Evolutionary conservation across 257 asterid species (phyloP), one percentile per base, ranked within the genome.

Genomic region (Ophiorrhiza pumila): DNA sequence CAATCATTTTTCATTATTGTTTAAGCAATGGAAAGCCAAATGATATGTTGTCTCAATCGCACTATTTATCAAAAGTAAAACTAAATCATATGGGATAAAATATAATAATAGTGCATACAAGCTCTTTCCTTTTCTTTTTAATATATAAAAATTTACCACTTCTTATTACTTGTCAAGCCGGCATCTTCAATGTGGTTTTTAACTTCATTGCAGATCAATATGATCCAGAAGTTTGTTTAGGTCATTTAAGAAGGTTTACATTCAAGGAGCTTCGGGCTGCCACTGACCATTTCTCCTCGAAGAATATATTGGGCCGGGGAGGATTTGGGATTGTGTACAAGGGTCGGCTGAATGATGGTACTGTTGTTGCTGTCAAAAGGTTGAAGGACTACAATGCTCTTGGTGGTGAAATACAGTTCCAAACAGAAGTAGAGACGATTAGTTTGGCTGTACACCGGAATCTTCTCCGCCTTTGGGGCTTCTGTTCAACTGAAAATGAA

Each of bases 371-470:
- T 34, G 97, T 95, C 60, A 95, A 92, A 84, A 85, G 98, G 79
- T 72, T 95, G 77, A 92, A 95, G 60, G 98, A 95, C 68, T 89
- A 86, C 41, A 89, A 84, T 81, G 89, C 96, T 32, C 88, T 81
- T 47, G 97, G 98, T 5, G 97, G 98, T 45, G 98, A 95, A 77
- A 86, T 87, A 56, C 99, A 95, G 84, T 95, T 95, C 70, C 98
- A 95, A 77, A 95, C 97, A 11, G 99, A 95, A 83, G 96, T 93
- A 0, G 96, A 93, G 82, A 81, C 89, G 23, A 93, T 93, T 80
- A 93, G 97, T 78, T 80, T 93, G 77, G 98, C 98, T 22, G 96
- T 93, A 35, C 97, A 93, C 77, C 81, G 92, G 61, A 93, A 93
- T 80, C 98, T 93, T 77, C 94, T 93, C 49, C 90, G 88, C 8